Base-by-base conservation (phyloP, 306 rosid species). In the Fragaria vesca region DNA sequence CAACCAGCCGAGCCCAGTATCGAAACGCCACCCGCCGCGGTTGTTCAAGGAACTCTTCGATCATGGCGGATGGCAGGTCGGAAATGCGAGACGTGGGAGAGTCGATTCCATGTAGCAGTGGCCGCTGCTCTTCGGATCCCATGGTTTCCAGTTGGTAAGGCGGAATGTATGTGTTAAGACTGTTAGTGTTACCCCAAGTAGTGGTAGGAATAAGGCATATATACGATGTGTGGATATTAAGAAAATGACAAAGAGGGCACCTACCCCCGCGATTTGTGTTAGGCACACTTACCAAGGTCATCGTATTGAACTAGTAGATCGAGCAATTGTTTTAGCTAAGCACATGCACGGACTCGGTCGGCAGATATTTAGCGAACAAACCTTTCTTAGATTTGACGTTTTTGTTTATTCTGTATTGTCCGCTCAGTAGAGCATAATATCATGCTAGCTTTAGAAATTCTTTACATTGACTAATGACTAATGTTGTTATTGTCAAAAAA, bases 1-100 rank as follows among this genome's bases (percentile, higher is more conserved):
- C 75, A 47, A 82, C 82, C 18, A 93, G 90, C 62, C 86, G 77
- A 1, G 87, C 83, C 89, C 88, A 88, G 76, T 79, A 73, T 10
- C 88, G 62, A 10, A 74, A 4, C 3, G 52, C 73, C 62, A 85
- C 75, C 15, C 66, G 74, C 32, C 73, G 74, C 20, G 71, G 72
- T 4, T 83, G 76, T 17, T 66, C 91, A 36, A 87, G 47, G n/a
- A 78, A 81, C 81, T 87, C 89, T 62, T 87, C 91, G 0, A 85
- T 40, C 2, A 63, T 75, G 4, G 47, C 30, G 15, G 85, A 74
- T 10, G 78, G 50, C 73, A 80, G 12, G 28, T 71, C 76, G 2
- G 71, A 75, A 72, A 82, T 70, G 43, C 40, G 71, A 12, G 81
- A 18, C 46, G 70, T 65, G 2, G 79, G 54, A 0, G 72, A 48